Base-by-base conservation (phyloP, 2,329 filamentous ascomycete species). In the Hysterium pulicare region DNA sequence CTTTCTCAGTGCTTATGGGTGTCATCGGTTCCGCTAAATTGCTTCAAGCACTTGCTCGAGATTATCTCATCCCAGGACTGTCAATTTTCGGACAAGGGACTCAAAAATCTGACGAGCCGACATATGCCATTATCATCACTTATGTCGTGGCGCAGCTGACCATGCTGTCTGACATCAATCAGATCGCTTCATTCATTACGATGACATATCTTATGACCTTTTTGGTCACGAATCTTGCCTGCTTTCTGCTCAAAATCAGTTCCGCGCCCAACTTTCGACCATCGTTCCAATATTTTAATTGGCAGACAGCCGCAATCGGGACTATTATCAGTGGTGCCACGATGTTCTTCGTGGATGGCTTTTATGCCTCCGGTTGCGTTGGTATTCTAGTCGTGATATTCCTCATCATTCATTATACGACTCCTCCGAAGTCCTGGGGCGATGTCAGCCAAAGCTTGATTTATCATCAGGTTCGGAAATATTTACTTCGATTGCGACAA, bases 131-230 rank as follows among this genome's bases (percentile, higher is more conserved):
- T 40, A 64, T 91, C 16, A 66, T 90, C 24, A 93, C 88, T 0
- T 91, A 86, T 57, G 51, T 78, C 3, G 78, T 91, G 42, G 83
- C 87, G 1, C 89, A 95, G 59, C 50, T 90, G 21, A 87, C 87
- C 0, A 84, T 94, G 67, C 77, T 95, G 38, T 85, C 86, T 33
- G 82, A 94, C 57, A 79, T 95, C 51, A 93, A 95, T 61, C 85
- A 88, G 58, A 94, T 95, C 54, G 89, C 89, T 5, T 91, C 87
- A 0, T 82, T 94, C 44, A 88, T 94, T 34, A 91, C 89, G 2
- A 94, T 94, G 86, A 86, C 87, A 13, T 94, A 93, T 60, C 80
- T 93, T 58, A 91, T 94, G 84, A 95, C 89, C 0, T 95, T 94
- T 58, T 79, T 94, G 38, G 86, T 91, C 31, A 93, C 87, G 67